A percentile compares a stretch with the other conserved stretches of the same genome.
phyloP scores from a whole-genome alignment of 345 rosid genomes.

The Bruguiera gymnorhiza region DNA sequence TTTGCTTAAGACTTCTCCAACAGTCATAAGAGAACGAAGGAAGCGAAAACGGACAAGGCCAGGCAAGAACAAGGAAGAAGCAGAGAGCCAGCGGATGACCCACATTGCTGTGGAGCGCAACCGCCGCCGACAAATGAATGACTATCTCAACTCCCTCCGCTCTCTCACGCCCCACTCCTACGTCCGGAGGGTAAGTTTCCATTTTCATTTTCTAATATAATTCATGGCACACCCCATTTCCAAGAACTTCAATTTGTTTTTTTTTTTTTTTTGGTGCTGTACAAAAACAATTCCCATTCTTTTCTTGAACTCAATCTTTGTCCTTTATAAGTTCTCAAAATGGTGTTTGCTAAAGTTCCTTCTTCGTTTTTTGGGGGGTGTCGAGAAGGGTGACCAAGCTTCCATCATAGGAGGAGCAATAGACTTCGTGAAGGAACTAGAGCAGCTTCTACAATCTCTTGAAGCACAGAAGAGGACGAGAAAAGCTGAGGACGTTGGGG shows the following conservation, averaged over 20 bases:
- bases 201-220: background rate
- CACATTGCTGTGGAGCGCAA: constrained; percentile 83
- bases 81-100: constrained; percentile 79
- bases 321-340: background rate
- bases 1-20: constrained; percentile 23
- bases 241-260: background rate
- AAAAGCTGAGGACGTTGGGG: constrained; percentile 18
- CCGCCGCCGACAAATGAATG: constrained; percentile 83
- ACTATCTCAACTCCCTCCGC: constrained; percentile 66
- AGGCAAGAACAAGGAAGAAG: constrained; percentile 63
- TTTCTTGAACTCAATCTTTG: background rate
- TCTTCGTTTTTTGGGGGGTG: background rate
- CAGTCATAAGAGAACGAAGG: constrained; percentile 39
- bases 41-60: constrained; percentile 60
- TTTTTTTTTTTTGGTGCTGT: background rate
- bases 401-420: constrained; percentile 82
- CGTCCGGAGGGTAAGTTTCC: constrained; percentile 50
- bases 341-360: background rate
- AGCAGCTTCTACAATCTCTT: constrained; percentile 61
- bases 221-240: too few species aligned
- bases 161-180: constrained; percentile 62
- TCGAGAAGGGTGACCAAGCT: constrained; percentile 72
- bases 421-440: constrained; percentile 75
- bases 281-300: background rate
- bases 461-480: constrained; percentile 49